Percentiles rank a stretch among this genome's conserved stretches.
These are phyloP conservation scores for Lentinula sp. DNA, from an alignment of 768 basidiomycete species.

Conservation along the genomic window DNA sequence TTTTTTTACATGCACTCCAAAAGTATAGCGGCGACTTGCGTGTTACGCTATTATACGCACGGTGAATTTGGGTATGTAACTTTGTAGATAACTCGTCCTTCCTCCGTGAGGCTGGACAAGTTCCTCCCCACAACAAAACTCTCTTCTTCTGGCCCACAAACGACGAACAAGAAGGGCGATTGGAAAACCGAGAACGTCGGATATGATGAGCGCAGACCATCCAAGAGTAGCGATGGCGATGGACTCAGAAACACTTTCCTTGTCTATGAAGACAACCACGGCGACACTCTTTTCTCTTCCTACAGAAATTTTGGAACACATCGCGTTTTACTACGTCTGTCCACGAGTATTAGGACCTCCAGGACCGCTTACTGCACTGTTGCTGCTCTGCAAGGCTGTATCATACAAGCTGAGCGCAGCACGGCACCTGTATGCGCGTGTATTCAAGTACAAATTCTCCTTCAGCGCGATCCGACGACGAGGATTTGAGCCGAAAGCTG, in stretches of 20 bases:
- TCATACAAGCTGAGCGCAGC: conserved; percentile 26
- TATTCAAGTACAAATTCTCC: conserved; percentile 59
- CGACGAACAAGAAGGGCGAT: not conserved
- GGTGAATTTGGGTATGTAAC: not conserved
- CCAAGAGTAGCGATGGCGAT: not conserved
- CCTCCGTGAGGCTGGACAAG: not conserved
- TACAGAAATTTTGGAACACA: conserved; percentile 40
- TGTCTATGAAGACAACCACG: not conserved
- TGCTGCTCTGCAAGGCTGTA: conserved; percentile 35
- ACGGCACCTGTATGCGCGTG: conserved; percentile 40
- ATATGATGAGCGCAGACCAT: not conserved
- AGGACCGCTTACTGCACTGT: conserved; percentile 38
- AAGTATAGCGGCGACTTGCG: not conserved
- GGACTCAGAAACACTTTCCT: not conserved
- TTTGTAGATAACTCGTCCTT: not conserved
- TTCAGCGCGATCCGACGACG: conserved; percentile 43
- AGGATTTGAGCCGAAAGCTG: conserved; percentile 28
- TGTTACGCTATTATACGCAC: not conserved
- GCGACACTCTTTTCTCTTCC: conserved; percentile 30
- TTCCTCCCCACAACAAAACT: not conserved
- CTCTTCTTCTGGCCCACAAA: not conserved
- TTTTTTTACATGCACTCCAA: not conserved
- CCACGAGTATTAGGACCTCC: conserved; percentile 41
- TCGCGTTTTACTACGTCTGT: conserved; percentile 41
- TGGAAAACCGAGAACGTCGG: not conserved